Percentiles rank a stretch among this genome's conserved stretches.
Conservation (phyloP, 2,329 filamentous ascomycete genomes). For the Fusarium dlaminii region DNA sequence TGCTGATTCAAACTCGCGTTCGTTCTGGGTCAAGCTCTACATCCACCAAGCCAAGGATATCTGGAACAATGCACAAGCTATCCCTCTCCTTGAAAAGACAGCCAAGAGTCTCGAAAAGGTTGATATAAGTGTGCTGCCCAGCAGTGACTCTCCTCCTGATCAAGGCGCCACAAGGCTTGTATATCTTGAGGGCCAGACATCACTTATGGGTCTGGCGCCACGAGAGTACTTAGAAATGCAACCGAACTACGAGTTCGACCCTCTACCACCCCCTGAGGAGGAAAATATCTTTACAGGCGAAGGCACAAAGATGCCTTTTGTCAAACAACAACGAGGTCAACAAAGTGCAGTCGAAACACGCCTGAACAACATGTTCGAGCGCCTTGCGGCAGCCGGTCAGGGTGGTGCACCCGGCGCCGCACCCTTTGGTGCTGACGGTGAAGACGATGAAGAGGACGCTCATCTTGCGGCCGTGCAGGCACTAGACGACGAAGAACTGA, state of each 20-base stretch:
- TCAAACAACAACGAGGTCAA: background rate
- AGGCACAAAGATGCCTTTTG: constrained; percentile 32
- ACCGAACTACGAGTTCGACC: constrained; percentile 82
- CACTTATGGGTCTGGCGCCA: constrained; percentile 76
- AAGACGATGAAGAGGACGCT: constrained; percentile 43
- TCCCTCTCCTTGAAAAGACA: constrained; percentile 73
- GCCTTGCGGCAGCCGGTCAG: constrained; percentile 20
- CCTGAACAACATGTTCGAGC: constrained; percentile 43
- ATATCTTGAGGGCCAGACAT: constrained; percentile 78
- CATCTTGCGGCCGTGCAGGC: constrained; percentile 29
- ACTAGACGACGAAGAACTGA: constrained; percentile 47
- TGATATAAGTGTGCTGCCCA: constrained; percentile 51
- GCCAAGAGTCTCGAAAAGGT: constrained; percentile 64
- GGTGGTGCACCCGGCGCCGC: constrained; percentile 1
- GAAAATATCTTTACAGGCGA: constrained; percentile 53
- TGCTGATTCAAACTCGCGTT: constrained; percentile 67
- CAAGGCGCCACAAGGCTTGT: constrained; percentile 76
- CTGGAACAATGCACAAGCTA: constrained; percentile 83
- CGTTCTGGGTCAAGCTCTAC: constrained; percentile 80
- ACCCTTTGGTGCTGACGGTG: constrained; percentile 19
- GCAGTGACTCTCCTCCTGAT: constrained; percentile 51
- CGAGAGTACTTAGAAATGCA: constrained; percentile 68
- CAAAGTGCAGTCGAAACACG: constrained; percentile 40
- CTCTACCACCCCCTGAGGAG: constrained; percentile 73
- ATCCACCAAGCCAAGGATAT: constrained; percentile 79